phyloP scores from a whole-genome alignment of 208 protist genomes.

The Endotrypanum monterogeii region DNA sequence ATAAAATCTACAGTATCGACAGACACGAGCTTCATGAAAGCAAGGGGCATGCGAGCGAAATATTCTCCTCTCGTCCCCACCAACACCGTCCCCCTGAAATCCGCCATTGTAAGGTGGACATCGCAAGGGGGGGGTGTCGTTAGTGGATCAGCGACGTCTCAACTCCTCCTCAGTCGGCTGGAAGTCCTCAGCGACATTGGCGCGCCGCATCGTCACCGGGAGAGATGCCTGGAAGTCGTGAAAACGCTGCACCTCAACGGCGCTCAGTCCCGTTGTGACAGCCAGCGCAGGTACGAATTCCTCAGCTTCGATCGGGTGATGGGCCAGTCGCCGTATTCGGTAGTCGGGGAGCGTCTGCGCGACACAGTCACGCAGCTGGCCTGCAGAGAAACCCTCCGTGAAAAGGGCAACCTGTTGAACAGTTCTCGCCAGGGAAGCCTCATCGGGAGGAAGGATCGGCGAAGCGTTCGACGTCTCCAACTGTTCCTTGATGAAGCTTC shows the following conservation, averaged over 20 bases:
- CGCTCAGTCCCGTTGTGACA: slow-evolving; percentile 42
- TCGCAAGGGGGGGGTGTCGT: too few species aligned
- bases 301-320: slow-evolving; percentile 56
- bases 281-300: slow-evolving; percentile 87
- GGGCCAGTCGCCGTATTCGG: slow-evolving; percentile 72
- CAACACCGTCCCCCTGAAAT: too few species aligned
- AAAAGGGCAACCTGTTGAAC: slow-evolving; percentile 78
- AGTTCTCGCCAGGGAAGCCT: slow-evolving; percentile 28
- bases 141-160: slow-evolving; percentile 26
- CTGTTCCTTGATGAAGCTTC: slow-evolving; percentile 41
- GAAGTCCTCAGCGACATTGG: slow-evolving; percentile 74
- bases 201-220: slow-evolving; percentile 70
- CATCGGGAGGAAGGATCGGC: slow-evolving; percentile 14
- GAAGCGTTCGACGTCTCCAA: slow-evolving; percentile 12
- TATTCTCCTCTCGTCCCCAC: background rate
- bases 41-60: background rate
- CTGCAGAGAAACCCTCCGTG: slow-evolving; percentile 73
- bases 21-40: background rate
- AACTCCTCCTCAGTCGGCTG: slow-evolving; percentile 69
- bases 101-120: too few species aligned
- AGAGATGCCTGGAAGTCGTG: slow-evolving; percentile 63
- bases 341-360: slow-evolving; percentile 59
- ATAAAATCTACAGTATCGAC: background rate
- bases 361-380: slow-evolving; percentile 61
- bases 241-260: slow-evolving; percentile 60